Conservation (phyloP, 495 filamentous ascomycete genomes). For the Penicillium silybi region DNA sequence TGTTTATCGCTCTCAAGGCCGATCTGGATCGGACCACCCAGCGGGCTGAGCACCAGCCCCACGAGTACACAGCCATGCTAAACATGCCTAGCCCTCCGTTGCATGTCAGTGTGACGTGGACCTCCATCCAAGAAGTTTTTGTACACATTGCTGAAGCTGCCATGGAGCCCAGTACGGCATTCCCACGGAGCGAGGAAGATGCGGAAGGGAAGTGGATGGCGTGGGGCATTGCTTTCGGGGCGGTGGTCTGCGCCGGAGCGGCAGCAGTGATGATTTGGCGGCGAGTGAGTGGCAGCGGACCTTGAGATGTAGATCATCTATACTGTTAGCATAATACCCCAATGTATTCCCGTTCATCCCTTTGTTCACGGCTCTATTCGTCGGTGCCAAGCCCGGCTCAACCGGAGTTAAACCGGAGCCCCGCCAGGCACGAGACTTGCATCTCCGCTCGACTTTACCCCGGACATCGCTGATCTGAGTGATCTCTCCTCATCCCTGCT, state of each 20-base stretch:
- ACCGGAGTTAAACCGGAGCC: constrained; percentile 20
- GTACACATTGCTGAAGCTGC: constrained; percentile 86
- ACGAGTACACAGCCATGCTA: constrained; percentile 77
- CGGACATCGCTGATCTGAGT: constrained; percentile 19
- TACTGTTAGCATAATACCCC: constrained; percentile 21
- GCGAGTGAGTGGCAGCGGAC: constrained; percentile 41
- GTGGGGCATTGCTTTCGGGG: constrained; percentile 80
- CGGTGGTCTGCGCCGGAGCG: constrained; percentile 73
- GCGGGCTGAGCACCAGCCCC: constrained; percentile 83
- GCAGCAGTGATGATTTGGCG: constrained; percentile 76
- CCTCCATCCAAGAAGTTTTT: constrained; percentile 85
- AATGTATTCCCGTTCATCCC: background rate
- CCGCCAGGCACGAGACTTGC: constrained; percentile 27
- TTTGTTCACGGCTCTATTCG: background rate
- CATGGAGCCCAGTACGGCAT: constrained; percentile 79
- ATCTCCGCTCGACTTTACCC: constrained; percentile 29
- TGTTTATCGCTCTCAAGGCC: constrained; percentile 91
- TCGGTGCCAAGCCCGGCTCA: constrained; percentile 9
- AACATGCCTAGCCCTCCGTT: constrained; percentile 75
- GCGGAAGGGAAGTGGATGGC: constrained; percentile 74
- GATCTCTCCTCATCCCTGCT: constrained; percentile 15
- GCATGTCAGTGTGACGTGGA: constrained; percentile 93
- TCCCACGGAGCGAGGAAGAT: constrained; percentile 81
- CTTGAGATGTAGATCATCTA: constrained; percentile 10
- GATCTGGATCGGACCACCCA: constrained; percentile 94